phyloP scores from a whole-genome alignment of 345 rosid species.

The Noccaea caerulescens region DNA sequence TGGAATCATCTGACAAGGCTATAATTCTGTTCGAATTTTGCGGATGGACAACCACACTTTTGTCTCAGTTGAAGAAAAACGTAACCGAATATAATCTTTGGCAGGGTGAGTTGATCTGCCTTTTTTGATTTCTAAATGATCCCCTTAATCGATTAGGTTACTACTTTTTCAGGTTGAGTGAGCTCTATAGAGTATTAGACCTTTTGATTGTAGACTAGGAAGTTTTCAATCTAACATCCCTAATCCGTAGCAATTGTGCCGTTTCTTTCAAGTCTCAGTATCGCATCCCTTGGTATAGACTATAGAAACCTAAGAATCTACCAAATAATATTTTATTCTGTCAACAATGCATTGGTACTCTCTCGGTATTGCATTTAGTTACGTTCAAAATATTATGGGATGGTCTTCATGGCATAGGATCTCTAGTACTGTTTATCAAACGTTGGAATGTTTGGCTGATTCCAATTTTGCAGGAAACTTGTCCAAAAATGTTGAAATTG shows the following conservation, averaged over 20 bases:
- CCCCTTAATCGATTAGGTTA: slow-evolving; percentile 1
- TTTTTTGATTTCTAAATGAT: slow-evolving; percentile 8
- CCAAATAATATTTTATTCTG: not conserved
- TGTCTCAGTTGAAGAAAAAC: slow-evolving; percentile 49
- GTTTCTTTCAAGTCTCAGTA: not conserved
- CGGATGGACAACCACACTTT: slow-evolving; percentile 72
- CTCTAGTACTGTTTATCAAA: not conserved
- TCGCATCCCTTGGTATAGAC: not conserved
- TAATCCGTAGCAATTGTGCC: not conserved
- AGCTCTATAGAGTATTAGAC: not conserved
- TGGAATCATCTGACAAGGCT: slow-evolving; percentile 80
- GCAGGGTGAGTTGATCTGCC: slow-evolving; percentile 47
- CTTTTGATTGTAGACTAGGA: not conserved
- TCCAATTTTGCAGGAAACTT: slow-evolving; percentile 43
- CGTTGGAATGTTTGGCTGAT: slow-evolving; percentile 27
- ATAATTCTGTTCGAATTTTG: slow-evolving; percentile 75
- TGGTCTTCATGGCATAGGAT: not conserved
- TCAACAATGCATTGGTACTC: not conserved
- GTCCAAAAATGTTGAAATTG: slow-evolving; percentile 46
- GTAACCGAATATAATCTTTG: slow-evolving; percentile 48
- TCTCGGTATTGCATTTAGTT: slow-evolving; percentile 20
- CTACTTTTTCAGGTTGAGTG: slow-evolving; percentile 10
- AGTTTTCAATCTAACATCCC: not conserved
- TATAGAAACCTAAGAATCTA: not conserved
- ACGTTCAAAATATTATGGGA: not conserved